Evolutionary conservation across 805 yeast genomes (phyloP), one percentile per base, ranked within the genome.

Genomic region (Kuraishia cidri): DNA sequence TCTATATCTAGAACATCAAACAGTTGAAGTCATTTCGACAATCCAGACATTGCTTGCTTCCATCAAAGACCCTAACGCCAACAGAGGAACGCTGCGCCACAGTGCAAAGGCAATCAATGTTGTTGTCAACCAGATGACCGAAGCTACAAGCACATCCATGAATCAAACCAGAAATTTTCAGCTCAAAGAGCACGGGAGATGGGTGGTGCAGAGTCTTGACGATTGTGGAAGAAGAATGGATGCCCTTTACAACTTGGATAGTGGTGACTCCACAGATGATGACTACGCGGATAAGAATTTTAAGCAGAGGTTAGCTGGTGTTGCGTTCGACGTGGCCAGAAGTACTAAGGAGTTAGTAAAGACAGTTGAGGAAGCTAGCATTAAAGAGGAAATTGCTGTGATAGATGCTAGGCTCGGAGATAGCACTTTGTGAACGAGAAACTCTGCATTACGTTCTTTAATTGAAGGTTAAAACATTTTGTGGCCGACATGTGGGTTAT

Each of bases 261-360:
- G 42, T 17, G 52, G 52, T 18, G 57, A 60, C 13, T 47, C 47
- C 16, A 56, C 57, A 26, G 82, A 77, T 42, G 58, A 48, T 23
- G 84, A 78, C 34, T 77, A 70, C 50, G 96, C 96, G 2, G 94
- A 86, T 50, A 81, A 83, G 54, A 82, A 82, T 45, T 80, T 86
- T 62, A 85, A 85, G 57, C 97, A 90, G 57, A 73, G 97, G 48
- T 72, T 90, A 42, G 97, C 97, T 0, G 97, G 97, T 2, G 81
- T 88, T 44, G 90, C 95, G 19, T 90, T 87, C 60, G 97, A 90
- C 54, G 84, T 90, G 59, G 97, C 97, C 16, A 87, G 90, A 57
- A 82, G 94, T 54, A 90, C 97, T 4, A 90, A 88, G 55, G 97
- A 90, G 56, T 69, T 90, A 50, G 97, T 90, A 14, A 88, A 88